Percentiles rank a stretch among this genome's conserved stretches.
These are phyloP conservation scores for Choanephora cucurbitarum DNA, from an alignment of 371 early-diverging fungal species.

Conservation along the genomic window DNA sequence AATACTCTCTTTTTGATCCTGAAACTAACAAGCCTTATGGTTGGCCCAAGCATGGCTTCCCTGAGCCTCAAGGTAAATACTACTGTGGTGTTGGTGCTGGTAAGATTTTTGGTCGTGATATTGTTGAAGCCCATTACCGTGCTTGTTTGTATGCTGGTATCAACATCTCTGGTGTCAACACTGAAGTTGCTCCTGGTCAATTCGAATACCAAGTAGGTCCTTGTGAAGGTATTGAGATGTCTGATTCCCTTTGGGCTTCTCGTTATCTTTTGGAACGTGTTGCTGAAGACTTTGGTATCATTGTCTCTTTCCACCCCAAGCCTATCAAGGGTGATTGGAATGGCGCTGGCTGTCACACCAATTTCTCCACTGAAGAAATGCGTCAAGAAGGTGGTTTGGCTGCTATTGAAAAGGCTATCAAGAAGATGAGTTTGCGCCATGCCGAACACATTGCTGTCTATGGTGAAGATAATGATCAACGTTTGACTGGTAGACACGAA, in stretches of 20 bases:
- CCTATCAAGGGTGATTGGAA: constrained; percentile 66
- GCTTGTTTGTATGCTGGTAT: constrained; percentile 61
- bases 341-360: constrained; percentile 57
- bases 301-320: constrained; percentile 58
- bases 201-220: constrained; percentile 67
- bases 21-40: constrained; percentile 55
- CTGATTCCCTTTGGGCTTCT: constrained; percentile 61
- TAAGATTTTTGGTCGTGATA: constrained; percentile 59
- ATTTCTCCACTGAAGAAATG: constrained; percentile 65
- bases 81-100: constrained; percentile 60
- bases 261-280: constrained; percentile 60
- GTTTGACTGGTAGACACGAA: constrained; percentile 63
- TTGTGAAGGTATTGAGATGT: constrained; percentile 58
- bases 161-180: constrained; percentile 58
- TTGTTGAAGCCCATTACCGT: constrained; percentile 66
- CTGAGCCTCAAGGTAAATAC: constrained; percentile 61
- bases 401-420: constrained; percentile 59
- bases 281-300: constrained; percentile 63
- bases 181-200: constrained; percentile 64
- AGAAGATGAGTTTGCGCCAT: constrained; percentile 55
- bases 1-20: constrained; percentile 58
- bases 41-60: constrained; percentile 64
- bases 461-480: constrained; percentile 66
- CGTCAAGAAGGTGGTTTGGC: constrained; percentile 57
- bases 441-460: constrained; percentile 65